Evolutionary conservation across 192 early-diverging fungal species (phyloP).

Genomic region (Coemansia sp.): DNA sequence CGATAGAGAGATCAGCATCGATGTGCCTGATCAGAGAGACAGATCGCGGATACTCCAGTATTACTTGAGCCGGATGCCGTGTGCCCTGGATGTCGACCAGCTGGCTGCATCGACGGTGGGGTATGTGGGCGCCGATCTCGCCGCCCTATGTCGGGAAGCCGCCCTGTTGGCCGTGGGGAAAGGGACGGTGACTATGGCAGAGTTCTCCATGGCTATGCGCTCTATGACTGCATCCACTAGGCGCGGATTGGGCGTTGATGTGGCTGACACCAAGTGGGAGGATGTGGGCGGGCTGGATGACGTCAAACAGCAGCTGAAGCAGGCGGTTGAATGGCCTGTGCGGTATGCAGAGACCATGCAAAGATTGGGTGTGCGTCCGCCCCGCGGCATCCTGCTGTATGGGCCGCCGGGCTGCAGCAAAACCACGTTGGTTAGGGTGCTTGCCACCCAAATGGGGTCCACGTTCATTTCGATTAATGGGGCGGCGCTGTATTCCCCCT

Average conservation of each 20-base stretch:
- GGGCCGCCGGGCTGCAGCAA: conserved; percentile 99
- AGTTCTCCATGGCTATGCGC: conserved; percentile 67
- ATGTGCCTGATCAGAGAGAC: conserved; percentile 26
- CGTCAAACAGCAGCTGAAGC: conserved; percentile 75
- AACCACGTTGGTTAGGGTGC: conserved; percentile 86
- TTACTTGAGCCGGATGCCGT: neutral
- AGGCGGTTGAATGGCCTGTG: conserved; percentile 90
- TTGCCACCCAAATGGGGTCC: conserved; percentile 77
- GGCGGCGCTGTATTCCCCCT: conserved; percentile 34
- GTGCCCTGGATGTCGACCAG: conserved; percentile 57
- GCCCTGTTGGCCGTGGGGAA: conserved; percentile 42
- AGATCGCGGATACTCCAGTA: neutral
- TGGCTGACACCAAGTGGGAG: conserved; percentile 66
- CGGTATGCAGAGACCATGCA: conserved; percentile 63
- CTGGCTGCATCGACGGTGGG: conserved; percentile 44
- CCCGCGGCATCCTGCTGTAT: conserved; percentile 89
- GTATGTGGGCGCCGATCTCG: conserved; percentile 92
- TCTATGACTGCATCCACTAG: conserved; percentile 68
- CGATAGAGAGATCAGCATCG: conserved; percentile 97
- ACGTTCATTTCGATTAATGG: conserved; percentile 64
- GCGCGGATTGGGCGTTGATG: conserved; percentile 63
- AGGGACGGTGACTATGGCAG: conserved; percentile 47
- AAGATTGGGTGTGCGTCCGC: conserved; percentile 75
- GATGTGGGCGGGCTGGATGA: conserved; percentile 86
- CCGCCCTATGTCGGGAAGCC: conserved; percentile 80